phyloP scores from a whole-genome alignment of 305 asterid species.

The Striga hermonthica region DNA sequence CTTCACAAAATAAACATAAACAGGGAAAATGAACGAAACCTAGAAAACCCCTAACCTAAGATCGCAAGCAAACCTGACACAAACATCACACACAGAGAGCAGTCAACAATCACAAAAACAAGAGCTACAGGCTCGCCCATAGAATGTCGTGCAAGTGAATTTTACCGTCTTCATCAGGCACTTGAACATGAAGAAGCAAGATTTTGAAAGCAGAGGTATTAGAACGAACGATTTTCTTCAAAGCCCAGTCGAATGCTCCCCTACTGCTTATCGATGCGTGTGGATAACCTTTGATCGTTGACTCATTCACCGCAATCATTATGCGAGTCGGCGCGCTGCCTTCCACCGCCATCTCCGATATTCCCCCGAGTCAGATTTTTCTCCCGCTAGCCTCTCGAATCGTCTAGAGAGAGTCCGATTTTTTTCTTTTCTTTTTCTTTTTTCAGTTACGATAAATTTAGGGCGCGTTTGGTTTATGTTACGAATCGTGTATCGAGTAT shows the following conservation, averaged over 20 bases:
- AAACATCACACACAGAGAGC: neutral
- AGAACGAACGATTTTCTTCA: constrained; percentile 64
- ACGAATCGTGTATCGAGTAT: too few relatives aligned
- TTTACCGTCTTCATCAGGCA: constrained; percentile 81
- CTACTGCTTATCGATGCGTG: constrained; percentile 76
- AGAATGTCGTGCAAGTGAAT: neutral
- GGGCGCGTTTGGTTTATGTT: too few relatives aligned
- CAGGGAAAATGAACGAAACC: neutral
- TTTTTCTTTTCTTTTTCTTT: neutral
- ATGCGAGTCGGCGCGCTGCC: constrained; percentile 62
- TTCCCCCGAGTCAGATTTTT: constrained; percentile 4
- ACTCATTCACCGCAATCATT: constrained; percentile 76
- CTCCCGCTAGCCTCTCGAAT: constrained; percentile 13
- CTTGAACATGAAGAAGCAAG: constrained; percentile 73
- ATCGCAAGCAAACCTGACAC: neutral
- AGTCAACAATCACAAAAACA: constrained; percentile 20
- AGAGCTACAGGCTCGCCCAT: neutral
- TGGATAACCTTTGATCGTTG: constrained; percentile 80
- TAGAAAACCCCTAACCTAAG: constrained; percentile 21
- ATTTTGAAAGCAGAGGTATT: constrained; percentile 66
- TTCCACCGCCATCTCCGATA: constrained; percentile 36
- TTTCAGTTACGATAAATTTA: neutral
- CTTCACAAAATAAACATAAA: constrained; percentile 1
- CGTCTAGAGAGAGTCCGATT: constrained; percentile 1
- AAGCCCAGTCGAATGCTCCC: constrained; percentile 84